Percentiles rank a stretch among this genome's conserved stretches.
Evolutionary conservation across 495 filamentous ascomycete species (phyloP).

Genomic region (Daldinia caldariorum): DNA sequence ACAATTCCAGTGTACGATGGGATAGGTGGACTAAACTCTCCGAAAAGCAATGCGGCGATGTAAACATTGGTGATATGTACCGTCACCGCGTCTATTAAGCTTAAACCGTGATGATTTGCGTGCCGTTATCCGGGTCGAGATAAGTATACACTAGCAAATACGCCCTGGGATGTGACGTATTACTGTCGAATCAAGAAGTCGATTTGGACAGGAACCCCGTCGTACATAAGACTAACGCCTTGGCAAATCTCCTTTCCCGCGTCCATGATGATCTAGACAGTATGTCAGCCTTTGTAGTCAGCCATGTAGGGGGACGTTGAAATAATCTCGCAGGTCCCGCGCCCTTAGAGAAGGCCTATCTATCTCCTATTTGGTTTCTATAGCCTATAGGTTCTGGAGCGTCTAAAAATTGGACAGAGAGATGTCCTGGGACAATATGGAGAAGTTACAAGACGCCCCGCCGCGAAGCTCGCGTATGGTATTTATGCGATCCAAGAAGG

Average conservation of each 20-base stretch:
- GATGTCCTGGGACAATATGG: constrained; percentile 22
- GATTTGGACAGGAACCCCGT: constrained; percentile 11
- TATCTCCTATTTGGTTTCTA: constrained; percentile 3
- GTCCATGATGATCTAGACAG: constrained; percentile 13
- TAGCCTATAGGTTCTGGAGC: background rate
- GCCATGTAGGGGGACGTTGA: constrained; percentile 4
- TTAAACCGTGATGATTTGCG: constrained; percentile 4
- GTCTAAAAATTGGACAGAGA: constrained; percentile 3
- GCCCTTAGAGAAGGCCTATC: constrained; percentile 7
- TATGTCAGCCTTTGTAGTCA: background rate
- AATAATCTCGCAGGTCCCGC: constrained; percentile 15
- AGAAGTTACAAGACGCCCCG: constrained; percentile 21
- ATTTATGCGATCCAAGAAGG: constrained; percentile 28
- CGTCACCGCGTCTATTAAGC: constrained; percentile 1
- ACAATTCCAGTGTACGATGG: background rate
- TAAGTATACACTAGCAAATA: constrained; percentile 17
- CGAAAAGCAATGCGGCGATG: background rate
- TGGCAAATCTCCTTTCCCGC: constrained; percentile 33
- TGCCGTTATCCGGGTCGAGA: constrained; percentile 26
- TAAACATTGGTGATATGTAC: background rate
- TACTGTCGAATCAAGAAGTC: constrained; percentile 13
- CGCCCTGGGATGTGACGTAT: constrained; percentile 16
- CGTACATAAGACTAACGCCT: constrained; percentile 17
- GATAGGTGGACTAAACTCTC: background rate
- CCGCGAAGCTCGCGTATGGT: constrained; percentile 9